These are phyloP conservation scores for Decorospora gaudefroyi DNA, from an alignment of 2,329 filamentous ascomycete species.

Conservation along the genomic window DNA sequence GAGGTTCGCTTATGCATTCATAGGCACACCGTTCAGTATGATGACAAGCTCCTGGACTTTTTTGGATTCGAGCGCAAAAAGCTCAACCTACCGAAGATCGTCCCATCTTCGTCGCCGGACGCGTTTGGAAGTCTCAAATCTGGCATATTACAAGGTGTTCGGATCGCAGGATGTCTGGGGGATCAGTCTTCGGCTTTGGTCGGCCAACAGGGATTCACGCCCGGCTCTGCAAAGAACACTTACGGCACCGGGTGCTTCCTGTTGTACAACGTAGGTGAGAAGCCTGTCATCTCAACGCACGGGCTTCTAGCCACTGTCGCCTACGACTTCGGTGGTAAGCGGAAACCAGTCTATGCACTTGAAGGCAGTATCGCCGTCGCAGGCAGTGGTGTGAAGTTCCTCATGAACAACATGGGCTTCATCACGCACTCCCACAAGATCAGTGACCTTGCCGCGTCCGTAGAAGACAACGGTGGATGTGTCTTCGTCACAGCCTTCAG, in stretches of 20 bases:
- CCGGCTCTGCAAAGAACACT: slow-evolving; percentile 86
- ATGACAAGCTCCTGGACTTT: slow-evolving; percentile 75
- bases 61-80: slow-evolving; percentile 76
- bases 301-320: slow-evolving; percentile 85
- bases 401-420: slow-evolving; percentile 68
- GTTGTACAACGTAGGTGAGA: slow-evolving; percentile 82
- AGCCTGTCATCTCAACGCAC: slow-evolving; percentile 82
- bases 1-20: slow-evolving; percentile 6
- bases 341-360: slow-evolving; percentile 75
- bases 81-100: slow-evolving; percentile 78
- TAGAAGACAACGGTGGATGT: slow-evolving; percentile 78
- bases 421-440: slow-evolving; percentile 66
- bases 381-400: slow-evolving; percentile 73
- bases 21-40: slow-evolving; percentile 72
- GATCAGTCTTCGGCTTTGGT: slow-evolving; percentile 87
- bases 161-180: slow-evolving; percentile 81
- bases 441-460: slow-evolving; percentile 65
- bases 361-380: slow-evolving; percentile 85
- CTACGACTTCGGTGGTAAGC: slow-evolving; percentile 73
- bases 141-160: slow-evolving; percentile 69
- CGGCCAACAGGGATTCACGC: slow-evolving; percentile 80
- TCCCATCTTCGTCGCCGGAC: slow-evolving; percentile 74
- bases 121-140: slow-evolving; percentile 70
- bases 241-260: slow-evolving; percentile 91
- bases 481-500: slow-evolving; percentile 89